phyloP scores from a whole-genome alignment of 2,329 filamentous ascomycete genomes.

The Onygenales sp. region DNA sequence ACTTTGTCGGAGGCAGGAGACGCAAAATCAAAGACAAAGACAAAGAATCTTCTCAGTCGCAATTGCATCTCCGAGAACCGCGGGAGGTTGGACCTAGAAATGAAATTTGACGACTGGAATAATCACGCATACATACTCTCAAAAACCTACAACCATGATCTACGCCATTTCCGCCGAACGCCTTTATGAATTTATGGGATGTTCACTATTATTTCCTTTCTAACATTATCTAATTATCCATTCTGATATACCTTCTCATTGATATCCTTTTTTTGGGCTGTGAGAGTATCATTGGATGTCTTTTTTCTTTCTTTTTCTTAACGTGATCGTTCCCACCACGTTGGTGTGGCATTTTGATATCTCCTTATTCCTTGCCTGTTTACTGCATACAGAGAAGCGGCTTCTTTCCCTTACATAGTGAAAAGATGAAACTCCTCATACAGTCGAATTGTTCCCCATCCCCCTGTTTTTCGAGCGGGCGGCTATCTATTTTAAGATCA shows the following conservation, averaged over 20 bases:
- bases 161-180: not conserved
- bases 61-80: not conserved
- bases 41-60: not conserved
- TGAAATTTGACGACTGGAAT: conserved; percentile 10
- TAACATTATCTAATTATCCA: conserved; percentile 1
- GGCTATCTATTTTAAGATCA: no score
- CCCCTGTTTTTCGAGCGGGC: no score
- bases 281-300: no score
- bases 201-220: not conserved
- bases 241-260: not conserved
- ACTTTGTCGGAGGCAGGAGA: conserved; percentile 22
- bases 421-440: no score
- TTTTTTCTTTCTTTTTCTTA: no score
- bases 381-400: no score
- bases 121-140: not conserved
- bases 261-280: no score
- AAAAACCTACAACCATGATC: not conserved
- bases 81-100: conserved; percentile 10
- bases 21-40: conserved; percentile 12
- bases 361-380: no score
- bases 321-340: no score
- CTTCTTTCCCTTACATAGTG: no score
- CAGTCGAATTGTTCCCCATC: no score
- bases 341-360: no score
- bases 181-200: not conserved